phyloP scores from a whole-genome alignment of 2,329 filamentous ascomycete genomes.

The Penicillium vulpinum region DNA sequence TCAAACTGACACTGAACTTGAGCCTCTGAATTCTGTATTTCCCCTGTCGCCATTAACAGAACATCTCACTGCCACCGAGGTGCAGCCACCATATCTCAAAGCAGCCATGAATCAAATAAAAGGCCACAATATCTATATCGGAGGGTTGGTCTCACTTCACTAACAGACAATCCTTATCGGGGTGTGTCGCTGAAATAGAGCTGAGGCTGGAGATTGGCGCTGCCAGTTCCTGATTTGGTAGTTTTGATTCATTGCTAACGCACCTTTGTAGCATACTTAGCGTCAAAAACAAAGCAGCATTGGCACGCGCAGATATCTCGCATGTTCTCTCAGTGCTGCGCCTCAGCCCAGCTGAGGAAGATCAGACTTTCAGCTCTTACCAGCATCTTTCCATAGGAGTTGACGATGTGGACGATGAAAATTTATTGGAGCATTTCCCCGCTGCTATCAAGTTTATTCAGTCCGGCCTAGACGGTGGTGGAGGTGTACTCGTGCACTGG shows the following conservation, averaged over 20 bases:
- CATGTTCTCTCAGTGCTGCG: conserved; percentile 84
- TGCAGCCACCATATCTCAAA: background rate
- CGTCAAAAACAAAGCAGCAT: conserved; percentile 67
- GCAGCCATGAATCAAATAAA: conserved; percentile 64
- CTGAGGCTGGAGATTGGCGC: background rate
- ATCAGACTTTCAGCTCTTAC: conserved; percentile 61
- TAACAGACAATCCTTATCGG: background rate
- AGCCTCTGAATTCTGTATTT: background rate
- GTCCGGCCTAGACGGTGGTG: conserved; percentile 64
- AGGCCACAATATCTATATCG: conserved; percentile 72
- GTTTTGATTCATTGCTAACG: conserved; percentile 9
- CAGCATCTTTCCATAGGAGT: conserved; percentile 78
- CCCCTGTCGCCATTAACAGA: background rate
- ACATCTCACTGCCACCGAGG: background rate
- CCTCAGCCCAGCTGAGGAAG: conserved; percentile 56
- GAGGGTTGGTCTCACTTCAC: conserved; percentile 59
- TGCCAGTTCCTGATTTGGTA: background rate
- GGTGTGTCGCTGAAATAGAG: background rate
- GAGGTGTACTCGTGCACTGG: conserved; percentile 68
- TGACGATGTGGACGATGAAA: conserved; percentile 86
- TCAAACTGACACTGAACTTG: background rate
- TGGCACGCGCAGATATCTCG: conserved; percentile 75
- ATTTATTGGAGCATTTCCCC: conserved; percentile 79
- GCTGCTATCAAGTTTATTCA: conserved; percentile 81
- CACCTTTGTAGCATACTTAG: conserved; percentile 67